phyloP scores from a whole-genome alignment of 1,284 basidiomycete genomes.

The Violaceomyces palustris region DNA sequence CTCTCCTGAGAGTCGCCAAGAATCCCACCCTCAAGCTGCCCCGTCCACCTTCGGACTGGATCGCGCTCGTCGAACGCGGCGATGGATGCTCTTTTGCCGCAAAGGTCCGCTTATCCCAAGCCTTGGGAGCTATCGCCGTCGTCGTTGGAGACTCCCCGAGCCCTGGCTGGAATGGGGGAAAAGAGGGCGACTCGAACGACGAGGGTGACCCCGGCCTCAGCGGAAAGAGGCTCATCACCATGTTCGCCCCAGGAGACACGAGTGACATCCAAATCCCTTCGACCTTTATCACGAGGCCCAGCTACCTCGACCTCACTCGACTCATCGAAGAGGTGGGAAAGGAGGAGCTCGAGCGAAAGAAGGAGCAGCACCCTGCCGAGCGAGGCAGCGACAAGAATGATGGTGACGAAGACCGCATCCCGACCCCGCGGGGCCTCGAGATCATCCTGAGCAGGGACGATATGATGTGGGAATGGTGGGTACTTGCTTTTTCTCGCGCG shows the following conservation, averaged over 20 bases:
- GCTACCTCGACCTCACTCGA: conserved; percentile 43
- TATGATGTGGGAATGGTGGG: conserved; percentile 37
- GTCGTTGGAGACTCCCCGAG: conserved; percentile 46
- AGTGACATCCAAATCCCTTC: conserved; percentile 47
- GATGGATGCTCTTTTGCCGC: conserved; percentile 44
- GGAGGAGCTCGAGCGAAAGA: conserved; percentile 19
- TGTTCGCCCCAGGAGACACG: conserved; percentile 47
- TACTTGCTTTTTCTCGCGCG: no score
- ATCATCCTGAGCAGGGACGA: conserved; percentile 46
- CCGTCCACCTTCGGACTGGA: conserved; percentile 44
- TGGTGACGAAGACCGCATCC: neutral
- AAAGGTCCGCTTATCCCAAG: conserved; percentile 47
- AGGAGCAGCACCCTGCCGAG: conserved; percentile 1
- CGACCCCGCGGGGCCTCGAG: conserved; percentile 23
- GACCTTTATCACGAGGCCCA: conserved; percentile 48
- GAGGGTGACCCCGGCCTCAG: conserved; percentile 32
- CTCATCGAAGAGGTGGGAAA: conserved; percentile 39
- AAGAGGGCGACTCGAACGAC: conserved; percentile 27
- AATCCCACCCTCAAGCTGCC: neutral
- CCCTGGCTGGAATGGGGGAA: conserved; percentile 21
- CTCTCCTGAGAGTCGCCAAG: no score
- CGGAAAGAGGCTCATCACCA: conserved; percentile 44
- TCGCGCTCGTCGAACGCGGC: conserved; percentile 47
- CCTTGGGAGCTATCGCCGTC: conserved; percentile 47
- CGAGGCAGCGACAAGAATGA: no score